phyloP scores from a whole-genome alignment of 208 protist species.

The Wallacemonas sp. region DNA sequence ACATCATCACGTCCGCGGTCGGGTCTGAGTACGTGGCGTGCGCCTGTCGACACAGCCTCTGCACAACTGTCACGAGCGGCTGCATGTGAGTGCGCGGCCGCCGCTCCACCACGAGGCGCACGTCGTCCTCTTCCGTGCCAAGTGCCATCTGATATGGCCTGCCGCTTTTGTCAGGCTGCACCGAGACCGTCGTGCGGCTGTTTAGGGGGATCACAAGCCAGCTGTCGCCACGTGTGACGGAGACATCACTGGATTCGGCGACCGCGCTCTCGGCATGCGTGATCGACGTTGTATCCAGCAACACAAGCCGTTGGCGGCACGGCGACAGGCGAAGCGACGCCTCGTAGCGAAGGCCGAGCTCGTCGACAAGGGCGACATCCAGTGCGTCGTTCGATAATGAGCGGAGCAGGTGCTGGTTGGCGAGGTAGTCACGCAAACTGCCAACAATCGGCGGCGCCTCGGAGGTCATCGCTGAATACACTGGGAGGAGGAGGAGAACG shows the following conservation, averaged over 20 bases:
- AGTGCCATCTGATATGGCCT: neutral
- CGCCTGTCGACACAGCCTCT: too few relatives aligned
- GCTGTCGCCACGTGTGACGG: neutral
- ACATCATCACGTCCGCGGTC: too few relatives aligned
- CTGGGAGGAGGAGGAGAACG: neutral
- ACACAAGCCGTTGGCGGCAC: constrained; percentile 9
- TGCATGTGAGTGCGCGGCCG: neutral
- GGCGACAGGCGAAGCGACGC: constrained; percentile 24
- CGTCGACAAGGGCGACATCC: constrained; percentile 26
- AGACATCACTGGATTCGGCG: neutral
- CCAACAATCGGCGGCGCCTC: neutral
- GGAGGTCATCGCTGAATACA: neutral
- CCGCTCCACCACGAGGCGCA: neutral
- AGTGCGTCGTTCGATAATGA: constrained; percentile 19
- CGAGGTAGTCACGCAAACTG: constrained; percentile 31
- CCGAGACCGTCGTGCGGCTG: neutral
- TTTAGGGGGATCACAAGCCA: neutral
- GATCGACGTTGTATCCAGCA: neutral
- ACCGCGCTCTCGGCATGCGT: neutral
- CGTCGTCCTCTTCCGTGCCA: neutral
- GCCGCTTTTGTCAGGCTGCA: too few relatives aligned
- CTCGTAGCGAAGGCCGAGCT: constrained; percentile 25
- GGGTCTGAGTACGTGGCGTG: too few relatives aligned
- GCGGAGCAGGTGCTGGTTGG: constrained; percentile 20
- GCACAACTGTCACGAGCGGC: neutral